These are phyloP conservation scores for Ogataea kodamae DNA, from an alignment of 805 yeast genomes.

Conservation along the genomic window DNA sequence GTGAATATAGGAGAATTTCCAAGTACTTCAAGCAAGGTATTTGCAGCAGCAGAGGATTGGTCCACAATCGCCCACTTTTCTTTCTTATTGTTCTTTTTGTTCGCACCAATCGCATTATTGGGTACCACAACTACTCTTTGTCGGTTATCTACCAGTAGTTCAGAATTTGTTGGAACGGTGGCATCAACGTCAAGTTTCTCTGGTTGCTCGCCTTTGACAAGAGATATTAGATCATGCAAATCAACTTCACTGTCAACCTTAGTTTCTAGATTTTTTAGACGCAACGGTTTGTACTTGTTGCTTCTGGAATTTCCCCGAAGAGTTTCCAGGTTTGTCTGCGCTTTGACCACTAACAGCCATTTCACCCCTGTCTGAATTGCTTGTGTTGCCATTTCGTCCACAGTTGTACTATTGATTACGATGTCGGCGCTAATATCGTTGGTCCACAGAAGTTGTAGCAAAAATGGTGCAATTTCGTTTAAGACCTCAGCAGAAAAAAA, in stretches of 20 bases:
- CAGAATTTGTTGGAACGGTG: slow-evolving; percentile 9
- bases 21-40: slow-evolving; percentile 49
- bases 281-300: slow-evolving; percentile 69
- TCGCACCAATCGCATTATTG: slow-evolving; percentile 78
- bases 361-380: slow-evolving; percentile 70
- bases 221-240: slow-evolving; percentile 56
- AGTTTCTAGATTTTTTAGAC: slow-evolving; percentile 60
- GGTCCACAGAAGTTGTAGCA: slow-evolving; percentile 68
- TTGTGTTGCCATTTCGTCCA: slow-evolving; percentile 62
- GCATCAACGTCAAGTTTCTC: slow-evolving; percentile 9
- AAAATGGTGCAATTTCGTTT: slow-evolving; percentile 58
- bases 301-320: slow-evolving; percentile 27
- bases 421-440: slow-evolving; percentile 77
- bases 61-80: slow-evolving; percentile 78
- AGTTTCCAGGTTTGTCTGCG: slow-evolving; percentile 39
- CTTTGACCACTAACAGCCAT: slow-evolving; percentile 77
- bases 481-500: slow-evolving; percentile 57
- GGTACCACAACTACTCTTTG: slow-evolving; percentile 67
- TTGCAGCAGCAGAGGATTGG: slow-evolving; percentile 60
- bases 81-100: slow-evolving; percentile 67
- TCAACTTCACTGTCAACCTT: slow-evolving; percentile 71
- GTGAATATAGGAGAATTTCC: slow-evolving; percentile 69
- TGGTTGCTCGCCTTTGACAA: slow-evolving; percentile 31
- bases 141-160: slow-evolving; percentile 18
- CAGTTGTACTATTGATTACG: slow-evolving; percentile 38